A percentile compares a stretch with the other conserved stretches of the same genome.
Evolutionary conservation across 352 stramenopile genomes (phyloP).

Genomic region (Globisporangium orthogonon): DNA sequence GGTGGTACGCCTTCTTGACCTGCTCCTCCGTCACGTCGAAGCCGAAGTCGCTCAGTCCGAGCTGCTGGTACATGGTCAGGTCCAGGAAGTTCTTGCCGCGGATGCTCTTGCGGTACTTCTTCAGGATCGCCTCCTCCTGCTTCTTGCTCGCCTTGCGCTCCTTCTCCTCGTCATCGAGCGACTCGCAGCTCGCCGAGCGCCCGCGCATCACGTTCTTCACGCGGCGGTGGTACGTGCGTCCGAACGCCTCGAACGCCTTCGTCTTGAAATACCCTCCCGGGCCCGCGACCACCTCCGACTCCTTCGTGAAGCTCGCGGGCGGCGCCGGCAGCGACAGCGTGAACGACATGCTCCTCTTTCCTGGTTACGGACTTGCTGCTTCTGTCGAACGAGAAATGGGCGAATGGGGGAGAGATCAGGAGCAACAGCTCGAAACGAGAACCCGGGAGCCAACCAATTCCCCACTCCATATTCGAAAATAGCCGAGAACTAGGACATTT

Average conservation of each 20-base stretch:
- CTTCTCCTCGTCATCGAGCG: constrained; percentile 58
- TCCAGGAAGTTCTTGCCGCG: constrained; percentile 78
- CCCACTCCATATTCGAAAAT: too few relatives aligned
- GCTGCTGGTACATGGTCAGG: constrained; percentile 85
- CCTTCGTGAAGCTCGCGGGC: constrained; percentile 36
- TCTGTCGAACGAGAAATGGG: background rate
- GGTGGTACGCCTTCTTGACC: constrained; percentile 87
- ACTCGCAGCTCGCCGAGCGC: constrained; percentile 72
- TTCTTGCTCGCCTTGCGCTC: constrained; percentile 53
- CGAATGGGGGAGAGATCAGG: background rate
- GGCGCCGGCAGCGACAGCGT: constrained; percentile 57
- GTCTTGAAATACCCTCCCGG: constrained; percentile 70
- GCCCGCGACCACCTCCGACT: constrained; percentile 43
- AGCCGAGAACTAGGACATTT: too few relatives aligned
- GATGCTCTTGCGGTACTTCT: constrained; percentile 80
- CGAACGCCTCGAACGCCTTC: constrained; percentile 71
- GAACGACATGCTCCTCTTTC: constrained; percentile 21
- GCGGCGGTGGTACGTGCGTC: constrained; percentile 65
- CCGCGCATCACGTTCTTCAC: constrained; percentile 70
- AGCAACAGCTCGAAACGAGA: background rate
- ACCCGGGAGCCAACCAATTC: background rate
- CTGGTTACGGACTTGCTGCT: background rate
- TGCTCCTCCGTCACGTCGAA: constrained; percentile 81
- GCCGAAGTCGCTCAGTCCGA: constrained; percentile 63
- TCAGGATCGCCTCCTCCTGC: constrained; percentile 57